These are phyloP conservation scores for Cordyceps javanica DNA, from an alignment of 2,329 filamentous ascomycete species.

Conservation along the genomic window DNA sequence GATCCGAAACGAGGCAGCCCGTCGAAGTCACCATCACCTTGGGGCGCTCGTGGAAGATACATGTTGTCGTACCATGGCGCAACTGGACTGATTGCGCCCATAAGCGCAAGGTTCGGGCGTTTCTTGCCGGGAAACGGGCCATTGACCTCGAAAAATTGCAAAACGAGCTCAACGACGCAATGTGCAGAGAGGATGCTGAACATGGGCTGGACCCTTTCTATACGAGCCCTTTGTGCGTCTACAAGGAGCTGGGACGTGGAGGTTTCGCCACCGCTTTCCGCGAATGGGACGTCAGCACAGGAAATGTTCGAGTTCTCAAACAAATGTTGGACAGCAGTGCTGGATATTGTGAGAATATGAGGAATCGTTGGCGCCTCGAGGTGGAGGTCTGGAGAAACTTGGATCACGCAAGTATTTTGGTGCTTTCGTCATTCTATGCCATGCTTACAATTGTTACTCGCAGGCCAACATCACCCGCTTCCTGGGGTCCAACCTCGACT, in stretches of 20 bases:
- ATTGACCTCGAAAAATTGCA: neutral
- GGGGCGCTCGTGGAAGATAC: neutral
- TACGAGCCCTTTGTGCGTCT: neutral
- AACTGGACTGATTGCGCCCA: neutral
- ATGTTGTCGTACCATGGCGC: neutral
- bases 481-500: rapidly evolving
- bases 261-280: neutral
- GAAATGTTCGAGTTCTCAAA: neutral
- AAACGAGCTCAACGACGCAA: neutral
- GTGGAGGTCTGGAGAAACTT: neutral
- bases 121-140: neutral
- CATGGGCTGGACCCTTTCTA: neutral
- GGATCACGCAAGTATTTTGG: neutral
- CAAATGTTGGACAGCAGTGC: neutral
- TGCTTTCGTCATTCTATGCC: too few relatives aligned
- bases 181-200: neutral
- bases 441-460: neutral
- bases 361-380: neutral
- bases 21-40: neutral
- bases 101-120: neutral
- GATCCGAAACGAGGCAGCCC: too few relatives aligned
- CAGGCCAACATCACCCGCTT: neutral
- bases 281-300: neutral
- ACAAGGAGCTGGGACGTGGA: neutral
- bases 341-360: neutral